These are phyloP conservation scores for Polychytrium aggregatum DNA, from an alignment of 192 early-diverging fungal genomes.

Conservation along the genomic window DNA sequence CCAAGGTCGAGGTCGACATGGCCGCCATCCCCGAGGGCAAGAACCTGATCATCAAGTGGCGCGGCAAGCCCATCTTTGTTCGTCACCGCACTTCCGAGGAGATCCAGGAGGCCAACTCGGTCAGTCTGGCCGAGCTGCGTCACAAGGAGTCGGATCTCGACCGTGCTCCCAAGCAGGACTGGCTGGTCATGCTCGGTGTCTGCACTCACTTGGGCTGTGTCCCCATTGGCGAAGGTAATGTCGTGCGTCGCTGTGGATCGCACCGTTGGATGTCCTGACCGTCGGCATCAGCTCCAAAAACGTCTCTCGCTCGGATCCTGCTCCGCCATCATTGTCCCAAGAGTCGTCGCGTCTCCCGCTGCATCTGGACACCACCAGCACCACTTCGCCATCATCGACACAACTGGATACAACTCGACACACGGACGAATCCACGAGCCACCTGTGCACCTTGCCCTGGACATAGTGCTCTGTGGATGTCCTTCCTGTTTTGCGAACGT, in stretches of 20 bases:
- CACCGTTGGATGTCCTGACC: too few species aligned
- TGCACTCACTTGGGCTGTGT: conserved; percentile 92
- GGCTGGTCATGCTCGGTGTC: conserved; percentile 91
- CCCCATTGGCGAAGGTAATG: conserved; percentile 84
- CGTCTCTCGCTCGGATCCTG: neutral
- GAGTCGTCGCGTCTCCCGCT: too few species aligned
- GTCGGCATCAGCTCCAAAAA: too few species aligned
- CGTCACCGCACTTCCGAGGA: conserved; percentile 91
- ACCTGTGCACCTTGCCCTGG: too few species aligned
- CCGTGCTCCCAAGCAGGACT: conserved; percentile 81
- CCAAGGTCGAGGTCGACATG: conserved; percentile 94
- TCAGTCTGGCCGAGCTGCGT: conserved; percentile 68
- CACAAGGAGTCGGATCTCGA: conserved; percentile 89
- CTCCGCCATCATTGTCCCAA: too few species aligned
- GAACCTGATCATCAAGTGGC: conserved; percentile 97
- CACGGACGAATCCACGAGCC: too few species aligned
- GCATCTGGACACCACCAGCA: too few species aligned
- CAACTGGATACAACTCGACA: too few species aligned
- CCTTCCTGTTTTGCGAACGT: too few species aligned
- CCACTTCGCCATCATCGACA: too few species aligned
- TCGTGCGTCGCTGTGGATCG: too few species aligned
- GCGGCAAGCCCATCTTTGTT: conserved; percentile 97
- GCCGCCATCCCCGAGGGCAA: conserved; percentile 88
- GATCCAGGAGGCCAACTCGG: conserved; percentile 82
- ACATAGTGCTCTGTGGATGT: too few species aligned